Evolutionary conservation across 371 early-diverging fungal species (phyloP), one percentile per base, ranked within the genome.

Genomic region (Mortierella sp.): DNA sequence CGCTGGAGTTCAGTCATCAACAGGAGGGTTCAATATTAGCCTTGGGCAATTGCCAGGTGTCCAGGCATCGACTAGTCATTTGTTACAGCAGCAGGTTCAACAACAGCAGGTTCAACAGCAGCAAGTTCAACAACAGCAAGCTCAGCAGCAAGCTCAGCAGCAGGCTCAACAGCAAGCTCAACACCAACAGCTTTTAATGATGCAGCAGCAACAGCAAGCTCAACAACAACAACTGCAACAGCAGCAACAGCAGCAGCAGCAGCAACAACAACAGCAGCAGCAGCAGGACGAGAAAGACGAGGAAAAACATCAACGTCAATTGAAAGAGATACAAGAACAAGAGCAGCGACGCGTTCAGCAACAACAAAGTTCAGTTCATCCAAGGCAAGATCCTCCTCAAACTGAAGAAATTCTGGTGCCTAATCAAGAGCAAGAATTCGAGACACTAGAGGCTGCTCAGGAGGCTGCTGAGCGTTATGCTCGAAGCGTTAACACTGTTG

Each of bases 51-150:
- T 76, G 28, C 59, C 59, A 22, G 50, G 63, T 38, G 58, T 63
- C 5, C 63, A 67, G 0, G 58, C 70, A 0, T 58, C 77, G 6
- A 71, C 77, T 3, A 77, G 72, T 32, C 77, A 77, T 13, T 58
- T 77, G 24, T 61, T 77, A n/a, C 78, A 78, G 63, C 74, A 74
- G 19, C 77, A 77, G 57, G 68, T 62, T 4, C 77, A 77, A n/a
- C 65, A 65, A 11, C 70, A 55, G 1, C 71, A 70, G n/a, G n/a
- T 62, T 4, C 77, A 77, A n/a, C 65, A 65, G 19, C 70, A 55
- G 1, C 71, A 70, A 7, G 67, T 70, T 28, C 63, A 58, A 36
- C 65, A 68, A 45, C 57, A 65, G 48, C 66, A 69, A 13, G 28
- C 28, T 28, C 28, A 28, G 2, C 28, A 28, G 28, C 28, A 28